Evolutionary conservation across 2,329 filamentous ascomycete species (phyloP).

Genomic region (Aureobasidium mangrovei): DNA sequence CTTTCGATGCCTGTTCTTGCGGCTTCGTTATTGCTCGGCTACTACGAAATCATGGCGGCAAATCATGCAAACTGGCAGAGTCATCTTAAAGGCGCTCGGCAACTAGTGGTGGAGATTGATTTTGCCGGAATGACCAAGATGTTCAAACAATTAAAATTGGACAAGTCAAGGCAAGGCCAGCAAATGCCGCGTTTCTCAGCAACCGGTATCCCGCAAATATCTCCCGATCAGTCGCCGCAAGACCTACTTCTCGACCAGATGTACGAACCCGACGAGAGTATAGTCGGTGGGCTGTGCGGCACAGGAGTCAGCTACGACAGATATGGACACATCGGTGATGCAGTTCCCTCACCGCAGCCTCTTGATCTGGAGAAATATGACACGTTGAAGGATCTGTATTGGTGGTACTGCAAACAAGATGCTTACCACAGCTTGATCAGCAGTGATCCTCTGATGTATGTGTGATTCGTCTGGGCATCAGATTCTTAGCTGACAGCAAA

Average conservation of each 20-base stretch:
- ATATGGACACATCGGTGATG: constrained; percentile 39
- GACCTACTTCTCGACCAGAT: constrained; percentile 27
- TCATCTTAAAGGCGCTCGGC: constrained; percentile 75
- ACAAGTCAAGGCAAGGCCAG: constrained; percentile 28
- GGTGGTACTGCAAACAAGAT: constrained; percentile 96
- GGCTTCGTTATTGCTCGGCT: constrained; percentile 75
- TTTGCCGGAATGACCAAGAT: constrained; percentile 63
- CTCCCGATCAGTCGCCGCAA: constrained; percentile 9
- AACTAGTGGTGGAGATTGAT: constrained; percentile 75
- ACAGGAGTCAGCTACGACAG: constrained; percentile 50
- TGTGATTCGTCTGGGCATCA: constrained; percentile 19
- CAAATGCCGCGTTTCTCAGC: constrained; percentile 1
- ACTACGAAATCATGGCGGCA: constrained; percentile 89
- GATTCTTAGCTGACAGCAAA: constrained; percentile 20
- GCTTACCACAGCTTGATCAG: constrained; percentile 84
- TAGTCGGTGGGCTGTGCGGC: constrained; percentile 52
- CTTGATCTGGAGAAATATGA: constrained; percentile 71
- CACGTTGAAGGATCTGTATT: constrained; percentile 76
- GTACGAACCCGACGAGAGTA: constrained; percentile 44
- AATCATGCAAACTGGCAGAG: constrained; percentile 96
- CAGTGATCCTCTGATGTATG: constrained; percentile 77
- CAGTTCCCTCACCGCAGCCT: constrained; percentile 21
- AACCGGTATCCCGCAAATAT: not conserved
- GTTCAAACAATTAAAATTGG: constrained; percentile 56
- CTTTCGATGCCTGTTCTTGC: constrained; percentile 76